Evolutionary conservation across 2,329 filamentous ascomycete genomes (phyloP), one percentile per base, ranked within the genome.

Genomic region (Monosporascus ibericus): DNA sequence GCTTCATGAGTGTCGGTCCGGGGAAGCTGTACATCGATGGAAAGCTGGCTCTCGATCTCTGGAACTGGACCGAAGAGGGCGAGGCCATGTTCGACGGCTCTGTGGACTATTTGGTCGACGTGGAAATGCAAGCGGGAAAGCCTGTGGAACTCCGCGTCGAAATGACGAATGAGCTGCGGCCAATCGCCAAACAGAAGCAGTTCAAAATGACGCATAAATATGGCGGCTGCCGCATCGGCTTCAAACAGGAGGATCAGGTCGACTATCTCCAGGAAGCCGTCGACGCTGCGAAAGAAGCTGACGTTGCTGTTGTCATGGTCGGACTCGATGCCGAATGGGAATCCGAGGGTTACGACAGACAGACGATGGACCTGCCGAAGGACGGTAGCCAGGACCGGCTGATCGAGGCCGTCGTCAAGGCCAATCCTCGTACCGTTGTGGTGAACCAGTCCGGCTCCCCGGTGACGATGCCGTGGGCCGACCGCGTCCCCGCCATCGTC

Each of bases 301-400:
- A 89, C 61, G 81, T 87, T 15, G 86, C 85, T 2, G 72, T 90
- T 6, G 76, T 90, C 1, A 77, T 88, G 48, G 80, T 87, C 9
- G 86, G 86, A 1, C 74, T 89, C 1, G 86, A 89, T 64, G 81
- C 81, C 6, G 86, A 90, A 65, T 90, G 85, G 85, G 86, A 90
- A 63, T 87, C 85, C 2, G 86, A 89, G 66, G 86, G 86, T 1
- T 87, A 87, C 54, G 86, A 88, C 63, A 78, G 85, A 47, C 71
- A 75, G 52, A 80, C 74, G 51, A 81, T 85, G 78, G 79, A 82
- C 55, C 70, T 86, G 5, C 81, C 82, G 37, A 71, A 70, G 27
- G 71, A 78, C 55, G 79, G 73, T 44, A 79, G 72, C 64, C 80
- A 85, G 60, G 84, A 88, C 63, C 76, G 78, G 38, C 76, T 89